Evolutionary conservation across 108 stramenopile genomes (phyloP).

Genomic region (Nannochloropsis salina): DNA sequence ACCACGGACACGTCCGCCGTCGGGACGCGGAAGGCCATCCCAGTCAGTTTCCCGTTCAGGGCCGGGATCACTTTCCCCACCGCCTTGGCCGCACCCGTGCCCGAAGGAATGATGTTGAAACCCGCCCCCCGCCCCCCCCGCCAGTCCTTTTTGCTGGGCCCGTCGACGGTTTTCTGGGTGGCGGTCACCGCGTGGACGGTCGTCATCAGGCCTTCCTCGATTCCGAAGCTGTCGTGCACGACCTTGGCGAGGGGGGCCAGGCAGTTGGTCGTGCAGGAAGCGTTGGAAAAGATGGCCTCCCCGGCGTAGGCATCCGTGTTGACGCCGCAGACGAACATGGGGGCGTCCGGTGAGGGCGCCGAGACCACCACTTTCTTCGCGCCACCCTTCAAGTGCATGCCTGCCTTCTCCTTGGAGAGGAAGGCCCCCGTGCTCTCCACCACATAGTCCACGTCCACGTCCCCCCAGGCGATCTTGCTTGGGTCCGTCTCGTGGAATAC

Average conservation of each 20-base stretch:
- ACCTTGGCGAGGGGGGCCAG: conserved; percentile 92
- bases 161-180: conserved; percentile 94
- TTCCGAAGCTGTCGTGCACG: conserved; percentile 88
- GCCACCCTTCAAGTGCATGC: conserved; percentile 77
- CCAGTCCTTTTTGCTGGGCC: conserved; percentile 96
- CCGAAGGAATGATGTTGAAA: conserved; percentile 89
- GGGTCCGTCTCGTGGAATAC: conserved; percentile 91
- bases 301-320: conserved; percentile 77
- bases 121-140: conserved; percentile 83
- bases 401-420: conserved; percentile 73
- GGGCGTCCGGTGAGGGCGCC: conserved; percentile 89
- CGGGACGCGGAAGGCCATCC: conserved; percentile 98
- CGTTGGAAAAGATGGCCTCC: conserved; percentile 96
- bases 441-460: conserved; percentile 85
- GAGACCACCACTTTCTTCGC: conserved; percentile 96
- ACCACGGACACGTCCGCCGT: conserved; percentile 95
- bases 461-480: conserved; percentile 82
- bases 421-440: conserved; percentile 95
- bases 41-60: conserved; percentile 97
- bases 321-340: conserved; percentile 98
- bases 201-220: conserved; percentile 94
- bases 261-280: conserved; percentile 99
- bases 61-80: conserved; percentile 93
- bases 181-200: conserved; percentile 97
- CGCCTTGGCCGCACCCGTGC: conserved; percentile 94